These are phyloP conservation scores for Suhomyces kunorum DNA, from an alignment of 1,139 yeast genomes.

Conservation along the genomic window DNA sequence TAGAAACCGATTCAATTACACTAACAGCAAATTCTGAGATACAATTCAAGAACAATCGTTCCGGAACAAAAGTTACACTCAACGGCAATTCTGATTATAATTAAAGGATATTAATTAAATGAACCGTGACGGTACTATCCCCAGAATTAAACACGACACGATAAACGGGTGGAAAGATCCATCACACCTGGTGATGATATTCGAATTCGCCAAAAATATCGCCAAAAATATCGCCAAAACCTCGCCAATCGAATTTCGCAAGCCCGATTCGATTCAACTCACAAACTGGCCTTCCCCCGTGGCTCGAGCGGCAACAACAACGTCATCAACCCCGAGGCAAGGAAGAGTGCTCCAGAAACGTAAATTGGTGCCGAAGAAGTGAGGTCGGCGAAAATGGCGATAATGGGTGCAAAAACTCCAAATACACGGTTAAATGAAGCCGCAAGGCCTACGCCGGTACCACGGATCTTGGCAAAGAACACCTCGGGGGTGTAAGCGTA, in stretches of 20 bases:
- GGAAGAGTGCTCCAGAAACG: constrained; percentile 45
- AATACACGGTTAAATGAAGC: constrained; percentile 43
- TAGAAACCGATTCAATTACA: too few relatives aligned
- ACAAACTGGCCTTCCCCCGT: constrained; percentile 20
- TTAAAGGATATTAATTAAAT: too few relatives aligned
- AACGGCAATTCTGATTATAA: too few relatives aligned
- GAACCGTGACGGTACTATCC: too few relatives aligned
- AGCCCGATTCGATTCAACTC: background rate
- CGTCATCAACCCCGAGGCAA: constrained; percentile 37
- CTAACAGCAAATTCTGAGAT: too few relatives aligned
- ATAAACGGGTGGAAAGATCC: too few relatives aligned
- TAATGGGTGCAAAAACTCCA: constrained; percentile 48
- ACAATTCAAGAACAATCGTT: too few relatives aligned
- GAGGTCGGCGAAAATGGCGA: constrained; percentile 46
- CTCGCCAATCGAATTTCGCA: too few relatives aligned
- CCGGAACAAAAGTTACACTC: too few relatives aligned
- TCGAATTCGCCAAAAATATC: too few relatives aligned
- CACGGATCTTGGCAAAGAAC: constrained; percentile 42
- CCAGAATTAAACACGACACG: too few relatives aligned
- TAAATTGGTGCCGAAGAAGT: constrained; percentile 46
- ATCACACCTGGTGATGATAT: too few relatives aligned
- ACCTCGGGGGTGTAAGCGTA: constrained; percentile 50
- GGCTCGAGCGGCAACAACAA: constrained; percentile 46
- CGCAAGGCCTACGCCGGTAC: constrained; percentile 47
- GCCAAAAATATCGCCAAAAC: background rate